These are phyloP conservation scores for Areca catechu DNA, from an alignment of 176 grass and related monocot species.

Conservation along the genomic window DNA sequence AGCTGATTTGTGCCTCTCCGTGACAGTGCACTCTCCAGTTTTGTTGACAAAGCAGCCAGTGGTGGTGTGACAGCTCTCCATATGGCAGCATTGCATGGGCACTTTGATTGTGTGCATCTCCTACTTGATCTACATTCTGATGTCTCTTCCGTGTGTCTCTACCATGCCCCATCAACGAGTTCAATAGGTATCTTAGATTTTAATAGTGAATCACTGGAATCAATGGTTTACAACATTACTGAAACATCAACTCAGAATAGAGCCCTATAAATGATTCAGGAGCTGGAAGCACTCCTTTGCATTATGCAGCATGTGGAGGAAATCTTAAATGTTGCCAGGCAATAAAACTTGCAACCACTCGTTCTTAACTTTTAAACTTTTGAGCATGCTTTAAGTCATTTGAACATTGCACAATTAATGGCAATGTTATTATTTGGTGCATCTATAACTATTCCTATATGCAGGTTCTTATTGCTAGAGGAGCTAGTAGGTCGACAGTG, in stretches of 20 bases:
- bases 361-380: too few relatives aligned
- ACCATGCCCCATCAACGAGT: slow-evolving; percentile 29
- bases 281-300: slow-evolving; percentile 71
- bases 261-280: slow-evolving; percentile 19
- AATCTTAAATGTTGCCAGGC: slow-evolving; percentile 86
- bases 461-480: slow-evolving; percentile 62
- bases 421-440: neutral
- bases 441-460: neutral
- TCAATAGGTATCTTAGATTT: slow-evolving; percentile 42
- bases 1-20: neutral
- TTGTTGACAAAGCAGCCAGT: slow-evolving; percentile 44
- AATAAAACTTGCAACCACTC: neutral
- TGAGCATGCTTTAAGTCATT: too few relatives aligned
- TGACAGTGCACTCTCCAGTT: slow-evolving; percentile 13
- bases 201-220: neutral
- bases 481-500: slow-evolving; percentile 35
- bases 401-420: too few relatives aligned
- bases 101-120: slow-evolving; percentile 72
- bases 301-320: slow-evolving; percentile 69
- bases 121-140: slow-evolving; percentile 58
- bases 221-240: neutral
- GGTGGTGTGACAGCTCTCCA: slow-evolving; percentile 72
- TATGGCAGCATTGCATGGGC: slow-evolving; percentile 64
- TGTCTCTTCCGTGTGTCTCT: slow-evolving; percentile 32
- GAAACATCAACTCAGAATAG: neutral